A percentile compares a stretch with the other conserved stretches of the same genome.
Conservation (phyloP, 140 eudicot species). For the Senecio squalidus region DNA sequence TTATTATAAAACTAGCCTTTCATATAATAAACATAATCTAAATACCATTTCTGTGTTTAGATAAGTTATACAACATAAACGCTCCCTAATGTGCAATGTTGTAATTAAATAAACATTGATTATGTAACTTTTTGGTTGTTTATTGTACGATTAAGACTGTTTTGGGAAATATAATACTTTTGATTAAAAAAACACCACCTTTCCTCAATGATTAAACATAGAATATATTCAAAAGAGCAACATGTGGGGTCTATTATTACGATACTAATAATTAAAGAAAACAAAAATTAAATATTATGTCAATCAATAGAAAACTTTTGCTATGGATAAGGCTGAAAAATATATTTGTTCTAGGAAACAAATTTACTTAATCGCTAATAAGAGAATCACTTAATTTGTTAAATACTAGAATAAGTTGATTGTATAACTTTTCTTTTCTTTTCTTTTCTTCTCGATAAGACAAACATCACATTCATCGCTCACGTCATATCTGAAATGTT, state of each 20-base stretch:
- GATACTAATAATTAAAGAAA: background rate
- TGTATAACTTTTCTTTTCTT: too few species aligned
- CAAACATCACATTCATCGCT: too few species aligned
- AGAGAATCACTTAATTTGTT: background rate
- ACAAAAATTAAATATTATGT: background rate
- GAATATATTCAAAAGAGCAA: conserved; percentile 10
- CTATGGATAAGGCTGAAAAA: conserved; percentile 14
- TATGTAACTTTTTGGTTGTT: too few species aligned
- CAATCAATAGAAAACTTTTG: background rate
- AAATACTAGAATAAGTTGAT: background rate
- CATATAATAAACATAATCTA: too few species aligned
- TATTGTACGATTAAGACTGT: conserved; percentile 23
- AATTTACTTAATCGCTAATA: too few species aligned
- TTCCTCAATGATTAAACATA: conserved; percentile 15
- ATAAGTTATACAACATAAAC: too few species aligned
- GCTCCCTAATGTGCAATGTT: too few species aligned
- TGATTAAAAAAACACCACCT: conserved; percentile 16
- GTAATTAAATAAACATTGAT: too few species aligned
- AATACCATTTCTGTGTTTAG: too few species aligned
- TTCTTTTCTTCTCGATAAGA: too few species aligned
- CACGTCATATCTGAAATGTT: too few species aligned
- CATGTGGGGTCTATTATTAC: conserved; percentile 13
- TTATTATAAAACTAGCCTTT: too few species aligned
- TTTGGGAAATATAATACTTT: conserved; percentile 2
- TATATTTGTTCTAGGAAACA: background rate